A percentile compares a stretch with the other conserved stretches of the same genome.
phyloP scores from a whole-genome alignment of 768 basidiomycete genomes.

The Boletus insuetus region DNA sequence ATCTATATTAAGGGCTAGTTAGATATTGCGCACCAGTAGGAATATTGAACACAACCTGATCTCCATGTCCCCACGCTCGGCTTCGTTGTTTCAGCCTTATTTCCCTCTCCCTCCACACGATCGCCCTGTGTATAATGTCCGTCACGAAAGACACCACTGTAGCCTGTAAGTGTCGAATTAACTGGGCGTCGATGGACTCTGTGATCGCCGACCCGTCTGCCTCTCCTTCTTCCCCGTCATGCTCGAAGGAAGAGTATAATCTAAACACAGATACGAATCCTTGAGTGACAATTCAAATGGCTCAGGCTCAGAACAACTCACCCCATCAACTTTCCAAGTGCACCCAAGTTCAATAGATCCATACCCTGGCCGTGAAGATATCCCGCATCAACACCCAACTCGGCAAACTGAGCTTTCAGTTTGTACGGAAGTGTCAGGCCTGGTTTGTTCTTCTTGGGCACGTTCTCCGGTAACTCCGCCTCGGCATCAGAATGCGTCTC shows the following conservation, averaged over 20 bases:
- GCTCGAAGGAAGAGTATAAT: slow-evolving; percentile 29
- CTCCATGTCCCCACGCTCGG: slow-evolving; percentile 55
- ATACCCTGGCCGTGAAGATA: slow-evolving; percentile 43
- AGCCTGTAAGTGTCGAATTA: slow-evolving; percentile 44
- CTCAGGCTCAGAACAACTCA: slow-evolving; percentile 24
- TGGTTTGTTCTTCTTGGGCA: slow-evolving; percentile 19
- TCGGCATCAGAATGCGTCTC: slow-evolving; percentile 9
- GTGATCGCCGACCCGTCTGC: slow-evolving; percentile 20
- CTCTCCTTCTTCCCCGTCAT: slow-evolving; percentile 11
- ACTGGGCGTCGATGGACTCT: slow-evolving; percentile 47
- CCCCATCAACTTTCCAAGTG: slow-evolving; percentile 40
- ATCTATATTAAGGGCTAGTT: slow-evolving; percentile 35
- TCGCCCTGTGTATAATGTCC: slow-evolving; percentile 47
- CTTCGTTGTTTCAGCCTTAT: slow-evolving; percentile 52
- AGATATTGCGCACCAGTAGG: background rate
- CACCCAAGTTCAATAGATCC: slow-evolving; percentile 37
- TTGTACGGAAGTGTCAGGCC: slow-evolving; percentile 48
- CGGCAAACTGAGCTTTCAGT: slow-evolving; percentile 39
- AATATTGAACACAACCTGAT: slow-evolving; percentile 39
- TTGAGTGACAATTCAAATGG: slow-evolving; percentile 3
- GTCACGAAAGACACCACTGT: slow-evolving; percentile 51
- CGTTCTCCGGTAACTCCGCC: slow-evolving; percentile 7
- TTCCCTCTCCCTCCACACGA: slow-evolving; percentile 60
- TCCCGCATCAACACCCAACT: slow-evolving; percentile 44
- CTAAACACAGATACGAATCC: slow-evolving; percentile 9